Conservation (phyloP, 441 rosid genomes). For the Pelargonium cotyledonis region DNA sequence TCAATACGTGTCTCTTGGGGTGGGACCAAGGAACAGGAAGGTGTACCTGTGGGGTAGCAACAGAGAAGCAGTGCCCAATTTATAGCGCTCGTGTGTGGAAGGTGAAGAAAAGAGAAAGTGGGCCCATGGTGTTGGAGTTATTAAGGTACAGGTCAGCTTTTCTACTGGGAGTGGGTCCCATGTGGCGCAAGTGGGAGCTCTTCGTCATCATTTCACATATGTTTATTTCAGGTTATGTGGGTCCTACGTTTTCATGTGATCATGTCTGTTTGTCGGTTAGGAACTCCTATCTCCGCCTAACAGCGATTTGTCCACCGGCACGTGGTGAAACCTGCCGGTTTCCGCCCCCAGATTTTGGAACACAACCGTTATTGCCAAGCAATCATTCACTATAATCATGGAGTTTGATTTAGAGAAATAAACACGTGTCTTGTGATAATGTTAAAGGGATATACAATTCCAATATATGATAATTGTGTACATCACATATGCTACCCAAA, state of each 20-base stretch:
- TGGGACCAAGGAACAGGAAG: too few species aligned
- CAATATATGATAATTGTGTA: too few species aligned
- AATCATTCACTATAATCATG: neutral
- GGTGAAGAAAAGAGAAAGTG: neutral
- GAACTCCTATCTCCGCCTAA: too few species aligned
- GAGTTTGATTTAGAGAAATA: too few species aligned
- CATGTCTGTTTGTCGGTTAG: neutral
- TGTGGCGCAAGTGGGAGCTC: neutral
- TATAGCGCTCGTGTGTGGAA: constrained; percentile 4
- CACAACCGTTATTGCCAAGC: neutral
- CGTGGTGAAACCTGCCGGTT: neutral
- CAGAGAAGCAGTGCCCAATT: too few species aligned
- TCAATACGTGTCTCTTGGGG: too few species aligned
- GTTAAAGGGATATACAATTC: too few species aligned
- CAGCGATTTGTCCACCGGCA: neutral
- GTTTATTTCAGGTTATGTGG: too few species aligned
- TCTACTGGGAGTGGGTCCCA: constrained; percentile 20
- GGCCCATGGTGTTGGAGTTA: constrained; percentile 28
- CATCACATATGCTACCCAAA: too few species aligned
- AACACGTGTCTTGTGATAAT: too few species aligned
- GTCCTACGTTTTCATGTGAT: neutral
- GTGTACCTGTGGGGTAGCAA: too few species aligned
- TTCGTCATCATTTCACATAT: neutral
- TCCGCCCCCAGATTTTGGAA: neutral
- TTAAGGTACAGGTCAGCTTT: constrained; percentile 28